Base-by-base conservation (phyloP, 495 filamentous ascomycete species). In the Annulohypoxylon maeteangense region DNA sequence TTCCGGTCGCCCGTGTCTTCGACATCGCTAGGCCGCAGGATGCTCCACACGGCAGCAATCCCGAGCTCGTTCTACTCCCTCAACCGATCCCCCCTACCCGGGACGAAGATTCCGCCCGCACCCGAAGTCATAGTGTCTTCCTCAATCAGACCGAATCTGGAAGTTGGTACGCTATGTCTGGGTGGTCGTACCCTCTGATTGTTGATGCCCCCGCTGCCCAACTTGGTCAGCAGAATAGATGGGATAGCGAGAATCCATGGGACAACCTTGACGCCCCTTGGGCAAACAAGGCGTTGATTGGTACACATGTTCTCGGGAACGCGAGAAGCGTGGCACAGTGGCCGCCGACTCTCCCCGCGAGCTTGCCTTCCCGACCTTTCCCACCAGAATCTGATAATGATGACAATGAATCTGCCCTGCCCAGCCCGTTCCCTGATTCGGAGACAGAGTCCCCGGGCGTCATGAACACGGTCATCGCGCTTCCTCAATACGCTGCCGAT, bases 111-210 rank as follows among this genome's bases (percentile, higher is more conserved):
- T 79, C 80, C 4, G 81, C 85, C 18, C 85, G 88, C 55, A 87
- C 87, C 14, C 83, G 87, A 25, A 87, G 87, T 42, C 81, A 86
- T 59, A 89, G 89, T 36, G 90, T 97, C 2, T 97, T 95, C 76
- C 87, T 99, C 51, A 96, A 97, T 75, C 90, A 89, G 61, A 98
- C 93, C 7, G 88, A 91, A 68, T 84, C 84, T 38, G 94, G 93
- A 38, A 90, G 92, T 64, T 98, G 94, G 93, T 99, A 95, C 79
- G 95, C 94, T 16, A 87, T 99, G 79, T 97, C 95, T 0, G 95
- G 96, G 56, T 87, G 79, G 60, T 90, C 88, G 3, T 99, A 97
- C 72, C 95, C 95, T n/a, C 78, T 92, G 7, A 91, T 95, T 20
- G 89, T 93, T 8, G 87, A 91, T 22, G 87, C 89, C 4, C 90